Percentiles rank a stretch among this genome's conserved stretches.
phyloP scores from a whole-genome alignment of 495 filamentous ascomycete genomes.

The Daldinia childiae region DNA sequence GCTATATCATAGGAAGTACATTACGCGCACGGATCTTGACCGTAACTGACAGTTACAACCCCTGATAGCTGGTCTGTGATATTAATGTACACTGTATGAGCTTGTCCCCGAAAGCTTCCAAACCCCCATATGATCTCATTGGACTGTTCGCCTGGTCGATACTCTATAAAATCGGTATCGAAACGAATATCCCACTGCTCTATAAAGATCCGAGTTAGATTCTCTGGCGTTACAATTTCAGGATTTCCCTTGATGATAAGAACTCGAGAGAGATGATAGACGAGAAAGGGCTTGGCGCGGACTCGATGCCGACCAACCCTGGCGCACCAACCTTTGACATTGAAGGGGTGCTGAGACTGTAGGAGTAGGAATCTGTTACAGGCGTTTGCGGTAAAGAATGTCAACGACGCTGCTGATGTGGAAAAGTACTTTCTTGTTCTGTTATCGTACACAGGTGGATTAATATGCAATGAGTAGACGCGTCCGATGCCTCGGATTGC shows the following conservation, averaged over 20 bases:
- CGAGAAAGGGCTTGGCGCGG: neutral
- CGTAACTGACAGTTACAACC: neutral
- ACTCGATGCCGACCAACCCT: slow-evolving; percentile 13
- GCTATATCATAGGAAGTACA: neutral
- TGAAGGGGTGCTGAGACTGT: slow-evolving; percentile 7
- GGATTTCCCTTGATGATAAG: slow-evolving; percentile 25
- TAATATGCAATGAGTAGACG: slow-evolving; percentile 45
- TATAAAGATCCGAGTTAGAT: slow-evolving; percentile 4
- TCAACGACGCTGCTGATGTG: slow-evolving; percentile 47
- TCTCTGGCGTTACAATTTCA: slow-evolving; percentile 17
- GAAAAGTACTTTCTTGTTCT: slow-evolving; percentile 6
- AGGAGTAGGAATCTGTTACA: slow-evolving; percentile 36
- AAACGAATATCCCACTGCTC: slow-evolving; percentile 7
- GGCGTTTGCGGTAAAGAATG: slow-evolving; percentile 46
- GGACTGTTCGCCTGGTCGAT: neutral
- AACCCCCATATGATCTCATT: slow-evolving; percentile 29
- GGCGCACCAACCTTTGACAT: slow-evolving; percentile 2
- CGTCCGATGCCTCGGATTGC: slow-evolving; percentile 46
- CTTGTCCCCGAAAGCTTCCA: slow-evolving; percentile 36
- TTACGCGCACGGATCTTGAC: slow-evolving; percentile 19
- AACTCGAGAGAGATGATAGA: slow-evolving; percentile 26
- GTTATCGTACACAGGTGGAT: slow-evolving; percentile 16
- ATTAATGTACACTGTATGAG: neutral
- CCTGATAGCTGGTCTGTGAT: neutral
- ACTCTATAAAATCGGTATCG: slow-evolving; percentile 17